Evolutionary conservation across 2,329 filamentous ascomycete species (phyloP).

Genomic region (Pezicula carpinea): DNA sequence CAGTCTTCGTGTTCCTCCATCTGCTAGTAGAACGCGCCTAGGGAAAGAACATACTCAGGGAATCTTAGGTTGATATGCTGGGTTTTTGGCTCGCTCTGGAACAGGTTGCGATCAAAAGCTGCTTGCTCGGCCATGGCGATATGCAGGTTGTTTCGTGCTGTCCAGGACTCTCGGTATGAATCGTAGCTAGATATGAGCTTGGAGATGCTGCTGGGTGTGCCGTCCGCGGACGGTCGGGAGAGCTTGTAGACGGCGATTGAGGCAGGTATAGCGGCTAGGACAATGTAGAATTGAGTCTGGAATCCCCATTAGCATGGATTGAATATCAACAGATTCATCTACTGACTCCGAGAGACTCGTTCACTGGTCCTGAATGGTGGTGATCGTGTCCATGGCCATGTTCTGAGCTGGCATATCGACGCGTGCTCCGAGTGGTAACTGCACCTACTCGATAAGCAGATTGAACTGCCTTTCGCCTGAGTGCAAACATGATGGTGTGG

Average conservation of each 20-base stretch:
- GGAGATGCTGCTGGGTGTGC: slow-evolving; percentile 38
- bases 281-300: slow-evolving; percentile 42
- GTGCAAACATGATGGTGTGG: slow-evolving; percentile 26
- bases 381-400: slow-evolving; percentile 16
- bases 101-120: slow-evolving; percentile 56
- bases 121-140: slow-evolving; percentile 58
- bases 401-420: slow-evolving; percentile 21
- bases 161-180: slow-evolving; percentile 46
- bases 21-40: neutral
- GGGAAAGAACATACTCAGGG: slow-evolving; percentile 54
- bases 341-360: slow-evolving; percentile 48
- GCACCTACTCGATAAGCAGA: slow-evolving; percentile 19
- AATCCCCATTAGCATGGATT: slow-evolving; percentile 15
- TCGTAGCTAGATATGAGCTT: slow-evolving; percentile 50
- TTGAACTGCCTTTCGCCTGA: slow-evolving; percentile 27
- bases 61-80: slow-evolving; percentile 49
- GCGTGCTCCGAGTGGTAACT: slow-evolving; percentile 10
- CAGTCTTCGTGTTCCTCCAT: neutral
- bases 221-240: slow-evolving; percentile 32
- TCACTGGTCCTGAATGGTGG: slow-evolving; percentile 32
- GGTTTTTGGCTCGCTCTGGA: slow-evolving; percentile 41
- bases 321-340: slow-evolving; percentile 4
- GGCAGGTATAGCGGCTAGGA: slow-evolving; percentile 39
- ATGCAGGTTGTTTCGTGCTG: slow-evolving; percentile 54
- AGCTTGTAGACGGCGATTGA: slow-evolving; percentile 39